phyloP scores from a whole-genome alignment of 2,329 filamentous ascomycete species.

The Sporothrix phasma region DNA sequence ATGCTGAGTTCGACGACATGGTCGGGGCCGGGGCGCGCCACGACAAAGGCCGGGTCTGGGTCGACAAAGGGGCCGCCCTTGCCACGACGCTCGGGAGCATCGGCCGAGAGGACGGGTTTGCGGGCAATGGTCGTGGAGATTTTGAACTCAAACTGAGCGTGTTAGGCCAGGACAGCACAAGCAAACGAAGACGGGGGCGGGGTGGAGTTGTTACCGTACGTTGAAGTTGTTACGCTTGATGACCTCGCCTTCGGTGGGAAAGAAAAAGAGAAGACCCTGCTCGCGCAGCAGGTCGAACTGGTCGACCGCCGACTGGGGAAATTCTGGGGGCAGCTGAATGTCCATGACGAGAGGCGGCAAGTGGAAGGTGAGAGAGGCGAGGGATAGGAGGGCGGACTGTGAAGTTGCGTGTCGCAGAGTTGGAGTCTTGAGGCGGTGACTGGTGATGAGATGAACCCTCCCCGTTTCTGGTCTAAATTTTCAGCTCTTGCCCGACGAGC shows the following conservation, averaged over 20 bases:
- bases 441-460: background rate
- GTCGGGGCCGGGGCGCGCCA: slow-evolving; percentile 21
- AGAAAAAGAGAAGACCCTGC: slow-evolving; percentile 17
- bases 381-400: background rate
- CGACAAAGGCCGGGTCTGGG: slow-evolving; percentile 25
- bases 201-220: background rate
- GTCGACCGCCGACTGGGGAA: slow-evolving; percentile 13
- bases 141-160: slow-evolving; percentile 24
- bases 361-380: no score
- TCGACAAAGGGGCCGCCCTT: slow-evolving; percentile 22
- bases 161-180: background rate
- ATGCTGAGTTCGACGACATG: slow-evolving; percentile 30
- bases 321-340: slow-evolving; percentile 15
- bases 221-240: slow-evolving; percentile 12
- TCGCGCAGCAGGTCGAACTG: slow-evolving; percentile 17
- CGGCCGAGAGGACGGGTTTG: slow-evolving; percentile 19
- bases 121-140: slow-evolving; percentile 21
- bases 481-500: background rate
- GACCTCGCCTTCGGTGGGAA: slow-evolving; percentile 15
- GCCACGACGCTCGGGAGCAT: slow-evolving; percentile 22
- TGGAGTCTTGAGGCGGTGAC: background rate
- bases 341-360: slow-evolving; percentile 1
- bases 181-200: background rate
- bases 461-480: background rate
- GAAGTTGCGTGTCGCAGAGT: background rate